Evolutionary conservation across 2,329 filamentous ascomycete species (phyloP).

Genomic region (Phyllosticta paracitricarpa): DNA sequence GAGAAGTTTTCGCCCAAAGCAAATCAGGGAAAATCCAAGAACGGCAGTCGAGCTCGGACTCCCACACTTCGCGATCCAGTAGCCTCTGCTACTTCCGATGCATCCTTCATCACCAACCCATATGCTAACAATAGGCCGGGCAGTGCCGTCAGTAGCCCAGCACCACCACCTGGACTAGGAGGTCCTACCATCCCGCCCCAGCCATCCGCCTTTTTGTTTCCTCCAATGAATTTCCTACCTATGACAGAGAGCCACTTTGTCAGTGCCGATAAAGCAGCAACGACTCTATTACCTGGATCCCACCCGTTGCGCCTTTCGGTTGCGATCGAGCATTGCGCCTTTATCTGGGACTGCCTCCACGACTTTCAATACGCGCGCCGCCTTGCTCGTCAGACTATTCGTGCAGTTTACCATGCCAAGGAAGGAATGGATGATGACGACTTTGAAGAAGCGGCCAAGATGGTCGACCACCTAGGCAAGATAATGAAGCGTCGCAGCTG

Average conservation of each 20-base stretch:
- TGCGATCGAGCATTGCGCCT: conserved; percentile 86
- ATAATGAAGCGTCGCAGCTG: conserved; percentile 64
- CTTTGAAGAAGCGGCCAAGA: conserved; percentile 81
- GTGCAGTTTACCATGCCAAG: conserved; percentile 81
- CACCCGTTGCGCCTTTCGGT: conserved; percentile 83
- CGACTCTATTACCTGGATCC: conserved; percentile 69
- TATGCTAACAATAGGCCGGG: conserved; percentile 32
- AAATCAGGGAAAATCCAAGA: conserved; percentile 6
- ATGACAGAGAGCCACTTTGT: conserved; percentile 73
- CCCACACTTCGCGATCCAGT: conserved; percentile 38
- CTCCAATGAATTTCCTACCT: conserved; percentile 70
- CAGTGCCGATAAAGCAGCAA: conserved; percentile 65
- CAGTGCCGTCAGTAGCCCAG: conserved; percentile 10
- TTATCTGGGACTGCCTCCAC: conserved; percentile 85
- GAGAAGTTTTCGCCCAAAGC: conserved; percentile 6
- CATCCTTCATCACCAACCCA: conserved; percentile 42
- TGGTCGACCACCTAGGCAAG: conserved; percentile 75
- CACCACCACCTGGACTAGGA: conserved; percentile 34
- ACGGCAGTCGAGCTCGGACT: conserved; percentile 18
- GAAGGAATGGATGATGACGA: conserved; percentile 94
- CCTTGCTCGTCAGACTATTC: conserved; percentile 72
- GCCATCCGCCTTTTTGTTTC: conserved; percentile 64
- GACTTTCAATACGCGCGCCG: conserved; percentile 66
- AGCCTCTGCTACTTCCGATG: conserved; percentile 39
- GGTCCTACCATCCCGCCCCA: conserved; percentile 21